Base-by-base conservation (phyloP, 129 eudicot species). In the Apium graveolens region DNA sequence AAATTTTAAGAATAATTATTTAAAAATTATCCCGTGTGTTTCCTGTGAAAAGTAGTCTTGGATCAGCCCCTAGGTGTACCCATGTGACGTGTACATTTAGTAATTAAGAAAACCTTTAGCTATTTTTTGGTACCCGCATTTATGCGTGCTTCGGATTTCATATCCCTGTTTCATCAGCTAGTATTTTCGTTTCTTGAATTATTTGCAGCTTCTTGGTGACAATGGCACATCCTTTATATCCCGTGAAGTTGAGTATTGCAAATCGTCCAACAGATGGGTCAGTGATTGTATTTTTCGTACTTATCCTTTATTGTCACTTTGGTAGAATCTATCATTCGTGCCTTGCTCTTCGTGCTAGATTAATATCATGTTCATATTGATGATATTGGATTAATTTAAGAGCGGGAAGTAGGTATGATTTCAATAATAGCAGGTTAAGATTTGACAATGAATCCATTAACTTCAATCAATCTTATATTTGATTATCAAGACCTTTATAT, bases 211-310 rank as follows among this genome's bases (percentile, higher is more conserved):
- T 92, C 84, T 92, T 96, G 92, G 81, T 81, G 84, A 85, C 90
- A 3, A 80, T 92, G 81, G 86, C 88, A 73, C 88, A 92, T 79
- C 96, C 96, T 79, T 80, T 90, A 31, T 76, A 71, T 86, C 97
- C 97, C 55, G 92, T 89, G 85, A 95, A 95, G 92, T 85, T 92
- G 89, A 74, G 78, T 34, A 87, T 85, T 80, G 78, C 94, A 78
- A 95, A 69, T 81, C 77, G 86, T 80, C 97, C 97, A 69, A 45
- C 96, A 38, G 99, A 95, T 78, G 97, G 97, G 99, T 95, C 70
- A 87, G 96, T 80, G 51, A 78, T 65, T 63, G 14, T 38, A 38
- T 13, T 41, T 63, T 43, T 27, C 2, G 32, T 43, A 24, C 35
- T 39, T 44, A n/a, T n/a, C 34, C 73, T 7, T 26, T 4, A 44